phyloP scores from a whole-genome alignment of 768 basidiomycete species.

The Rubroboletus pulcherrimus region DNA sequence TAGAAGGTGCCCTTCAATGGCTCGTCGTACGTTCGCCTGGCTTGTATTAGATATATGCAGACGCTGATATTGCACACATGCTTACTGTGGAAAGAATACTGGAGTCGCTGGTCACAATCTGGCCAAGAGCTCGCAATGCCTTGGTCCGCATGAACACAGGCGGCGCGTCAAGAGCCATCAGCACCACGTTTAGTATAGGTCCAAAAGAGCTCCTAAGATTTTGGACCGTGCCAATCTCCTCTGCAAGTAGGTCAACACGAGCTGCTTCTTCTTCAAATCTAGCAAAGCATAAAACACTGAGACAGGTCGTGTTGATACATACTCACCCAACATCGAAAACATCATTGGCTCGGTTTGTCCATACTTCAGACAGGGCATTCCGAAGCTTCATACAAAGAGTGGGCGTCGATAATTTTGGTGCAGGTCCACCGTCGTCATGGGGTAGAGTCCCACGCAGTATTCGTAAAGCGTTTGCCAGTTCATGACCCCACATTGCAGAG shows the following conservation, averaged over 20 bases:
- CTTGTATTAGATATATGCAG: slow-evolving; percentile 1
- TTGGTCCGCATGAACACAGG: slow-evolving; percentile 93
- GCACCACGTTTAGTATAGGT: slow-evolving; percentile 74
- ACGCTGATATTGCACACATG: slow-evolving; percentile 3
- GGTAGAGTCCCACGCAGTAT: slow-evolving; percentile 51
- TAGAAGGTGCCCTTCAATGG: slow-evolving; percentile 85
- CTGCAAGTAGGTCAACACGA: slow-evolving; percentile 65
- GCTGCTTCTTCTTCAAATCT: slow-evolving; percentile 71
- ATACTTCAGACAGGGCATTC: slow-evolving; percentile 62
- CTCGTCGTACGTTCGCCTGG: slow-evolving; percentile 73
- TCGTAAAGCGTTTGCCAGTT: slow-evolving; percentile 68
- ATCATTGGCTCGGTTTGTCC: slow-evolving; percentile 65
- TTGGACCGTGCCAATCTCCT: slow-evolving; percentile 75
- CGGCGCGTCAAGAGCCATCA: slow-evolving; percentile 77
- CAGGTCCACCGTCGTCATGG: slow-evolving; percentile 34
- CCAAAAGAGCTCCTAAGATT: slow-evolving; percentile 77
- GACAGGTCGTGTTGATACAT: background rate
- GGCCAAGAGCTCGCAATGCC: slow-evolving; percentile 83
- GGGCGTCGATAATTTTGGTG: slow-evolving; percentile 6
- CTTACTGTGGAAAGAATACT: slow-evolving; percentile 72
- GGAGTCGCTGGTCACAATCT: slow-evolving; percentile 87
- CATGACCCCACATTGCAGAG: slow-evolving; percentile 76
- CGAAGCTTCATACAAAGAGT: slow-evolving; percentile 58
- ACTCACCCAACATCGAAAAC: slow-evolving; percentile 81
- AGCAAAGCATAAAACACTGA: slow-evolving; percentile 6